phyloP scores from a whole-genome alignment of 768 basidiomycete genomes.

The Podaxis carcinomalis region DNA sequence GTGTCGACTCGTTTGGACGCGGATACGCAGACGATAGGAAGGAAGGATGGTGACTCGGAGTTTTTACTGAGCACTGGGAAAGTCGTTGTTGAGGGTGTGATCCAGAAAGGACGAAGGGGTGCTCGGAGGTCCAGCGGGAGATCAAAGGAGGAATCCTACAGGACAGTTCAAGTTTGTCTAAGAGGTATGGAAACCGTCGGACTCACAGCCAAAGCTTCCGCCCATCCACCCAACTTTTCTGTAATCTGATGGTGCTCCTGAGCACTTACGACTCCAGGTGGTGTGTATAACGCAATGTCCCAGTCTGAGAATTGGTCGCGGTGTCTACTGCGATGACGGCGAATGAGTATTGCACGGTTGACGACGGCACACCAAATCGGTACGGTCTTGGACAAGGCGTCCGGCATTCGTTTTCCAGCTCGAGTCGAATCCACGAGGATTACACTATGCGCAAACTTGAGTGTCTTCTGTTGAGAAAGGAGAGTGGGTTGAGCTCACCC shows the following conservation, averaged over 20 bases:
- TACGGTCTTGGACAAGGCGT: constrained; percentile 89
- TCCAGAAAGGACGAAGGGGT: constrained; percentile 85
- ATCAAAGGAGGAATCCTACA: constrained; percentile 66
- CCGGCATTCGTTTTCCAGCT: constrained; percentile 90
- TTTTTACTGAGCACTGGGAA: constrained; percentile 30
- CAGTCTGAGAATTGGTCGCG: constrained; percentile 28
- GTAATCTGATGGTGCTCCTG: constrained; percentile 85
- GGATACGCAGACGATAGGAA: constrained; percentile 77
- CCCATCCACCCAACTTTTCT: constrained; percentile 61
- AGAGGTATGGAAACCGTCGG: background rate
- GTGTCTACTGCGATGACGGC: constrained; percentile 22
- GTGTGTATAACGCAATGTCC: constrained; percentile 64
- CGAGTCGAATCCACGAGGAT: constrained; percentile 91
- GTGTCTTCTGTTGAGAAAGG: constrained; percentile 42
- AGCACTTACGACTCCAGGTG: constrained; percentile 59
- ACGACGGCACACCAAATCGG: constrained; percentile 94
- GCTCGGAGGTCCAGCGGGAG: constrained; percentile 47
- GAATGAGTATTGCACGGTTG: constrained; percentile 54
- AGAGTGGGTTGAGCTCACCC: constrained; percentile 46
- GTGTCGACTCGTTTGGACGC: constrained; percentile 71
- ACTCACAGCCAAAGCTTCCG: constrained; percentile 59
- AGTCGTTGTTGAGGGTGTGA: constrained; percentile 64
- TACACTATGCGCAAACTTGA: constrained; percentile 72
- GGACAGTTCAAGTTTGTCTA: background rate
- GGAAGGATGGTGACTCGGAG: constrained; percentile 29